Evolutionary conservation across 2,329 filamentous ascomycete genomes (phyloP), one percentile per base, ranked within the genome.

Genomic region (Calonectria hongkongensis): DNA sequence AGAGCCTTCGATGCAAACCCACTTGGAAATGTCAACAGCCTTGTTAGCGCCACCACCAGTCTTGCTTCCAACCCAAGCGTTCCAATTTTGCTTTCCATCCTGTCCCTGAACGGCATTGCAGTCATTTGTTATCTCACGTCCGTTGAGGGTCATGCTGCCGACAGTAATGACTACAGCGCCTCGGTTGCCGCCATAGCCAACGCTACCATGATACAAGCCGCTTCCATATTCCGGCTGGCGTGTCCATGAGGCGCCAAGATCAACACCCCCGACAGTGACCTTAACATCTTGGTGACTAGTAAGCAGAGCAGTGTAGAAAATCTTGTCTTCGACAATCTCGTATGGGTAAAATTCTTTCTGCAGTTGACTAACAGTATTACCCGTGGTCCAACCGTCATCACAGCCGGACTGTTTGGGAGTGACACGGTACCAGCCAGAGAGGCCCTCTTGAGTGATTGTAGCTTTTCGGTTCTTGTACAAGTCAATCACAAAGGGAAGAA

Each of bases 31-130:
- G 25, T 66, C 63, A 27, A 66, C 63, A 8, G 30, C 63, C 15
- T 66, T 66, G 15, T 54, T 66, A 16, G 63, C 63, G 25, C 63
- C 54, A 4, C 45, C 33, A 4, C 63, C 63, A 15, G 45, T 66
- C 63, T 51, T 25, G 28, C 50, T 67, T 56, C 65, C 48, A 47
- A 58, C 65, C 65, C 50, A 67, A 21, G 65, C 50, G 30, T 67
- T 67, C 50, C 39, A 67, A 28, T 67, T 66, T 56, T 47, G 65
- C 39, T 67, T 47, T 25, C 65, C 65, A 41, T 58, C n/a, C 8
- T 56, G 48, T 39, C 65, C 65, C 13, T 45, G 16, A 4, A 56
- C 33, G 18, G 16, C 18, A 45, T 56, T 56, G 50, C 50, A 47
- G 15, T 28, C 33, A 4, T 39, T 45, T 16, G 12, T 56, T 9